These are phyloP conservation scores for Crassisporium funariophilum DNA, from an alignment of 768 basidiomycete species.

Conservation along the genomic window DNA sequence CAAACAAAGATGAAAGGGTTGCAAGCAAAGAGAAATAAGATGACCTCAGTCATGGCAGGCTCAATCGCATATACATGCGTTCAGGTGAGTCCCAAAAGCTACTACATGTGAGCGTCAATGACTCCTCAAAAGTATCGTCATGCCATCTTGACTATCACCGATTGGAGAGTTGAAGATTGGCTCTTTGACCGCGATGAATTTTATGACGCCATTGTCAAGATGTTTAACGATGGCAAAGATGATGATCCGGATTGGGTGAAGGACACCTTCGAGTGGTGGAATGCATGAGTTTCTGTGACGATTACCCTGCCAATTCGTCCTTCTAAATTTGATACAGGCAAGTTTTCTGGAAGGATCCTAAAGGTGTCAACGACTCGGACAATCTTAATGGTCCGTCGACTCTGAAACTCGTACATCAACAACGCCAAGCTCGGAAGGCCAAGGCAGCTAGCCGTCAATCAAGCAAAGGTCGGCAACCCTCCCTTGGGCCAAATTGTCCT, in stretches of 20 bases:
- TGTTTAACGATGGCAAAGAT: constrained; percentile 1
- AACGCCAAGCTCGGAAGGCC: too few species aligned
- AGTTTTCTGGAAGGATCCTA: too few species aligned
- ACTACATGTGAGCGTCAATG: not conserved
- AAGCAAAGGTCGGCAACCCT: too few species aligned
- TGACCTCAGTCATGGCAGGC: constrained; percentile 3
- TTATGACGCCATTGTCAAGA: not conserved
- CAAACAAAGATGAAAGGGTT: constrained; percentile 2
- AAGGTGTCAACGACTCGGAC: too few species aligned
- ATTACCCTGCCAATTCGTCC: too few species aligned
- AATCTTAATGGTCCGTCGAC: too few species aligned
- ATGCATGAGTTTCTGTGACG: not conserved
- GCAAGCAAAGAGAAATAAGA: constrained; percentile 4
- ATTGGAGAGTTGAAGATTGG: constrained; percentile 10
- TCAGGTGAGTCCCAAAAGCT: not conserved
- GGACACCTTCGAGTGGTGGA: constrained; percentile 8
- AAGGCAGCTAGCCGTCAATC: too few species aligned
- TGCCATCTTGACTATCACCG: not conserved
- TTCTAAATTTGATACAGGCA: too few species aligned
- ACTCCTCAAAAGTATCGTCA: constrained; percentile 3
- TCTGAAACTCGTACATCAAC: too few species aligned
- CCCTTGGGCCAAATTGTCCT: too few species aligned
- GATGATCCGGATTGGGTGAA: not conserved
- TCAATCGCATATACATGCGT: constrained; percentile 4
- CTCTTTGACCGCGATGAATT: constrained; percentile 2